Percentiles rank a stretch among this genome's conserved stretches.
phyloP scores from a whole-genome alignment of 768 basidiomycete species.

The Boletus reticulatus region DNA sequence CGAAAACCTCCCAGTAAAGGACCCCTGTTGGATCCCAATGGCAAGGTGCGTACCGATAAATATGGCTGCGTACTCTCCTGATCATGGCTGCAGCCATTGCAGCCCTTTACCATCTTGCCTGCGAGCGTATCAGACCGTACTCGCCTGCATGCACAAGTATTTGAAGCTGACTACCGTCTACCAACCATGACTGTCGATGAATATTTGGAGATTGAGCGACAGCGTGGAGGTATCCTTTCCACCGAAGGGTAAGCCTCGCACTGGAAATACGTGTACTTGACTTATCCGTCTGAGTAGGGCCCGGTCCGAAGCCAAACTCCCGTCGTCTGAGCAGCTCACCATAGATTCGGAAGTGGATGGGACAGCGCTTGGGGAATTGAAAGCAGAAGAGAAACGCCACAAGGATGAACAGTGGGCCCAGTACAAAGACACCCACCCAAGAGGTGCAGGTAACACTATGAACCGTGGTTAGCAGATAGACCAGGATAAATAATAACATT shows the following conservation, averaged over 20 bases:
- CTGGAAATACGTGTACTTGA: not conserved
- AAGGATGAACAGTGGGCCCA: constrained; percentile 92
- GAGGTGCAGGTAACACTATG: constrained; percentile 96
- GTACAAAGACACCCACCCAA: constrained; percentile 82
- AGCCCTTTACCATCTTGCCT: constrained; percentile 92
- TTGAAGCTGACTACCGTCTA: constrained; percentile 76
- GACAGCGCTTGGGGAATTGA: constrained; percentile 60
- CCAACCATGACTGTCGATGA: constrained; percentile 97
- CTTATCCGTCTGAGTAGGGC: constrained; percentile 41
- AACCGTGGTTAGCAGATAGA: constrained; percentile 62
- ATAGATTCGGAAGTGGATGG: constrained; percentile 87
- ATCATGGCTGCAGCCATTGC: constrained; percentile 58
- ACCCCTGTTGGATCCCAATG: constrained; percentile 68
- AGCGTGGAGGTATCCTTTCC: constrained; percentile 82
- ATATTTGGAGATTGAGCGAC: constrained; percentile 82
- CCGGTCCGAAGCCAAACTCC: constrained; percentile 62
- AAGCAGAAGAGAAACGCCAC: constrained; percentile 70
- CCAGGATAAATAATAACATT: constrained; percentile 8
- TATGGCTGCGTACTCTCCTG: not conserved
- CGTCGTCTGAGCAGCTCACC: constrained; percentile 74
- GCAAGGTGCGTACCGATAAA: constrained; percentile 55
- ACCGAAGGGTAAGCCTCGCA: constrained; percentile 72
- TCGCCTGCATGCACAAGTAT: constrained; percentile 76
- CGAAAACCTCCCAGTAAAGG: constrained; percentile 47
- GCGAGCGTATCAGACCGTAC: constrained; percentile 65